Percentiles rank a stretch among this genome's conserved stretches.
Evolutionary conservation across 805 yeast species (phyloP).

Genomic region (Saturnispora quitensis): DNA sequence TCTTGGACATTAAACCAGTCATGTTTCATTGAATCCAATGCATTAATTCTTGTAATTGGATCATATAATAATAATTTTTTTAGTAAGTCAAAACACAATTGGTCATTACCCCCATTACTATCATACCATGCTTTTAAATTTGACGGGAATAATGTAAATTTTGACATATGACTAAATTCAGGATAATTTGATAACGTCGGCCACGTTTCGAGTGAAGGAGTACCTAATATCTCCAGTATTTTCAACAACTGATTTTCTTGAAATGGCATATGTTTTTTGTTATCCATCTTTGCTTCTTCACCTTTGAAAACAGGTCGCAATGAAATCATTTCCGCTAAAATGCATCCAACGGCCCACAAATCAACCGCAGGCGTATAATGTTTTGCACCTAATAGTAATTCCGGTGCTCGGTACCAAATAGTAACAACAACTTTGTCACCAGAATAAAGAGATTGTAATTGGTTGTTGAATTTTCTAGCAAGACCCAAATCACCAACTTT

Average conservation of each 20-base stretch:
- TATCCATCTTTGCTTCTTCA: slow-evolving; percentile 94
- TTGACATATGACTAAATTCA: slow-evolving; percentile 60
- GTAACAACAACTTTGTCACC: slow-evolving; percentile 97
- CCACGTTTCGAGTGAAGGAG: slow-evolving; percentile 78
- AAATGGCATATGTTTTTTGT: slow-evolving; percentile 86
- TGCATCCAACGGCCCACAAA: slow-evolving; percentile 94
- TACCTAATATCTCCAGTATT: slow-evolving; percentile 86
- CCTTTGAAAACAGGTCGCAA: slow-evolving; percentile 93
- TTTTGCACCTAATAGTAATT: slow-evolving; percentile 77
- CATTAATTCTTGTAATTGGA: slow-evolving; percentile 72
- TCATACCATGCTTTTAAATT: slow-evolving; percentile 81
- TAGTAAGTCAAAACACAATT: slow-evolving; percentile 57
- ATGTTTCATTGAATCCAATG: slow-evolving; percentile 66
- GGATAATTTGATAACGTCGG: slow-evolving; percentile 73
- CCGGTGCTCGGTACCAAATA: slow-evolving; percentile 96
- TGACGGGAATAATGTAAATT: slow-evolving; percentile 52
- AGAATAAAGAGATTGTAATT: slow-evolving; percentile 74
- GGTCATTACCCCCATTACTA: slow-evolving; percentile 66
- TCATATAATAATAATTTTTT: slow-evolving; percentile 67
- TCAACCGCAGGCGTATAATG: slow-evolving; percentile 92
- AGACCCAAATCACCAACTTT: slow-evolving; percentile 94
- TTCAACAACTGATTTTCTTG: slow-evolving; percentile 88
- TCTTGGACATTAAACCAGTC: slow-evolving; percentile 62
- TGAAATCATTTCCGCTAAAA: slow-evolving; percentile 81
- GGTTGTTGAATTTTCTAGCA: slow-evolving; percentile 80